Evolutionary conservation across 768 basidiomycete genomes (phyloP).

Genomic region (Pulveroboletus sp.): DNA sequence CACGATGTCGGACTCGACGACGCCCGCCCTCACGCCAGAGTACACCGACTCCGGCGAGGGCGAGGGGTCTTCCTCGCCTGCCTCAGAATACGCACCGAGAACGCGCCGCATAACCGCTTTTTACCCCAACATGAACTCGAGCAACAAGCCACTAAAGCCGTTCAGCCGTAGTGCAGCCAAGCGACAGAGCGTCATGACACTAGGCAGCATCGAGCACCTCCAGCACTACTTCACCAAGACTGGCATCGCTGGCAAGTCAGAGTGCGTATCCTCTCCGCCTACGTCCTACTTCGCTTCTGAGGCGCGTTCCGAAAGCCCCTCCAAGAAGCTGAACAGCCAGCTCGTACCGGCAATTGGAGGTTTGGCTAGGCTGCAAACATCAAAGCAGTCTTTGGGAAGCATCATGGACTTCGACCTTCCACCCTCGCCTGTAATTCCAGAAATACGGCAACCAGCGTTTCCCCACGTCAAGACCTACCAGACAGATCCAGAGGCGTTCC

Average conservation of each 20-base stretch:
- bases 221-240: conserved; percentile 95
- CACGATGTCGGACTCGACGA: conserved; percentile 38
- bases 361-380: conserved; percentile 39
- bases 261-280: conserved; percentile 45
- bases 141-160: conserved; percentile 73
- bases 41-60: conserved; percentile 52
- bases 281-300: conserved; percentile 4
- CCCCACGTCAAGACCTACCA: conserved; percentile 62
- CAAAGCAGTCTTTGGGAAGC: conserved; percentile 38
- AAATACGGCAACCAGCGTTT: conserved; percentile 40
- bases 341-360: conserved; percentile 78
- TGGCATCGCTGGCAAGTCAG: conserved; percentile 66
- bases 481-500: conserved; percentile 71
- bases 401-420: conserved; percentile 59
- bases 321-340: conserved; percentile 52
- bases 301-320: conserved; percentile 29
- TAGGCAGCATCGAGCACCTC: conserved; percentile 94
- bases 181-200: conserved; percentile 87
- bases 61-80: conserved; percentile 30
- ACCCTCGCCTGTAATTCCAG: conserved; percentile 60
- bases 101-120: conserved; percentile 68
- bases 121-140: conserved; percentile 69
- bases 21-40: conserved; percentile 58
- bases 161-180: conserved; percentile 91
- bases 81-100: conserved; percentile 38